Percentiles rank a stretch among this genome's conserved stretches.
These are phyloP conservation scores for Entomortierella beljakovae DNA, from an alignment of 192 early-diverging fungal species.

Conservation along the genomic window DNA sequence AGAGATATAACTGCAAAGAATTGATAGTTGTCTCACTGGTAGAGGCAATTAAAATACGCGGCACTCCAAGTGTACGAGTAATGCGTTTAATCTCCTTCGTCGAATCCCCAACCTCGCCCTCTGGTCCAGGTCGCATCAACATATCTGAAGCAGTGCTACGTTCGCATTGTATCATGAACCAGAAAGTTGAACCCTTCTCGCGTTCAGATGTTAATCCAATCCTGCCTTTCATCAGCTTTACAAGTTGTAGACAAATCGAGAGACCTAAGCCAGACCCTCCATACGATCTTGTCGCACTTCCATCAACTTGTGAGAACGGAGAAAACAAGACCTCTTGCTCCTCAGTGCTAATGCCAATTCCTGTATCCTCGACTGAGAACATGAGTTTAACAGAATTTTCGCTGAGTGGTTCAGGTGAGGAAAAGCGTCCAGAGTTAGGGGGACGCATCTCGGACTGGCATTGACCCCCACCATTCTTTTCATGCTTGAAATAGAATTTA, in stretches of 20 bases:
- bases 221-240: conserved; percentile 69
- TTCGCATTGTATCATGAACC: conserved; percentile 58
- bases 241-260: conserved; percentile 69
- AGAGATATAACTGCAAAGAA: conserved; percentile 27
- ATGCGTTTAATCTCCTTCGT: conserved; percentile 53
- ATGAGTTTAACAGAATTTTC: conserved; percentile 52
- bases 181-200: conserved; percentile 61
- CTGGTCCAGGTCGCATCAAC: background rate
- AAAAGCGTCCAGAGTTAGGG: conserved; percentile 47
- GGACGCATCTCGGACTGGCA: conserved; percentile 44
- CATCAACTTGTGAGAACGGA: conserved; percentile 76
- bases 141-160: conserved; percentile 11
- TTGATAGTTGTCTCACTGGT: conserved; percentile 42
- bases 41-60: conserved; percentile 48
- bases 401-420: conserved; percentile 44
- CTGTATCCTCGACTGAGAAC: conserved; percentile 62
- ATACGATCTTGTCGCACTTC: conserved; percentile 71
- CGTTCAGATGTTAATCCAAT: conserved; percentile 58
- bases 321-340: conserved; percentile 59
- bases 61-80: conserved; percentile 40
- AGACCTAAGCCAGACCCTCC: conserved; percentile 77
- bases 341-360: conserved; percentile 59
- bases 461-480: conserved; percentile 34
- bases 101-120: conserved; percentile 28
- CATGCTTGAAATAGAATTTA: conserved; percentile 48